Conservation (phyloP, 2,329 filamentous ascomycete genomes). For the Tolypocladium ovalisporum region DNA sequence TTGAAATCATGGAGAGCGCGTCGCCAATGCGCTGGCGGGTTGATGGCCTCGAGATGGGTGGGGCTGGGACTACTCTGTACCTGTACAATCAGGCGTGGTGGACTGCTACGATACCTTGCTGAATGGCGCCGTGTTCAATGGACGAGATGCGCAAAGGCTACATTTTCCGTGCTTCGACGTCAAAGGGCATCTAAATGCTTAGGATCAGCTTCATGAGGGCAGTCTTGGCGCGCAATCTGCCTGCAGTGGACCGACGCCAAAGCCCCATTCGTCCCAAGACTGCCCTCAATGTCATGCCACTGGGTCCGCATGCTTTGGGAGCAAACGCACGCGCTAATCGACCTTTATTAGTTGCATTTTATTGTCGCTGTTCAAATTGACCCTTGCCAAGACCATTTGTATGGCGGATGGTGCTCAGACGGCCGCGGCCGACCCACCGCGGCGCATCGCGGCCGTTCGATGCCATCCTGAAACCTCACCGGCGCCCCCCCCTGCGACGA, state of each 20-base stretch:
- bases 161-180: neutral
- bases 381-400: neutral
- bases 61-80: neutral
- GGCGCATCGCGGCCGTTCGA: neutral
- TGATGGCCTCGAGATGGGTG: neutral
- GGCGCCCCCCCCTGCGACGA: slow-evolving; percentile 6
- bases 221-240: neutral
- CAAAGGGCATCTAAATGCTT: neutral
- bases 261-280: neutral
- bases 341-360: neutral
- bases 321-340: neutral
- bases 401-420: neutral
- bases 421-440: neutral
- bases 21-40: neutral
- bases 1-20: neutral
- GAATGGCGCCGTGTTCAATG: neutral
- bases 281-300: neutral
- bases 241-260: neutral
- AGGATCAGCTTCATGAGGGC: neutral
- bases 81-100: neutral
- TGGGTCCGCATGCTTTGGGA: neutral
- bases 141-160: neutral
- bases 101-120: neutral
- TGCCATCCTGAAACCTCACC: slow-evolving; percentile 15
- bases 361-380: neutral